Percentiles rank a stretch among this genome's conserved stretches.
Conservation (phyloP, 208 protist species). For the Leishmania mexicana region DNA sequence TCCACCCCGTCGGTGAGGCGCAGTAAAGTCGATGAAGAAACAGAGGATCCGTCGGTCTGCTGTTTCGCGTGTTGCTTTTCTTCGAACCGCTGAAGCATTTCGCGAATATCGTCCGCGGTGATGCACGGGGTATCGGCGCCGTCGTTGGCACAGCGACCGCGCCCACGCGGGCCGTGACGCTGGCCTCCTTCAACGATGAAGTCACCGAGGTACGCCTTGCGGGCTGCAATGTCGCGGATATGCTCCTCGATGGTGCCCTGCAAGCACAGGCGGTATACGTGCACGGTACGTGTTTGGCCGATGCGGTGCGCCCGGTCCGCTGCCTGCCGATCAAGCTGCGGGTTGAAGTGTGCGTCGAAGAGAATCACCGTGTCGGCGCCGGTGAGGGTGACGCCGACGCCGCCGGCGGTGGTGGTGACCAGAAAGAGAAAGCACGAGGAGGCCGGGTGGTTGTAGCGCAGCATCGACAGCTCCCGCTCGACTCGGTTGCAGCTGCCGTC, state of each 20-base stretch:
- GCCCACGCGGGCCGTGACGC: constrained; percentile 5
- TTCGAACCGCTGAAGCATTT: constrained; percentile 47
- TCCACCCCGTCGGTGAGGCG: not conserved
- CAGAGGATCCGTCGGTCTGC: not conserved
- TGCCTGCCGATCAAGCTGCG: constrained; percentile 98
- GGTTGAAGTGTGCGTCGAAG: constrained; percentile 98
- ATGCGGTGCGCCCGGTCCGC: constrained; percentile 95
- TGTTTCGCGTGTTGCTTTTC: constrained; percentile 9
- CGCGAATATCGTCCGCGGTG: constrained; percentile 54
- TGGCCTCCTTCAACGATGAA: constrained; percentile 87
- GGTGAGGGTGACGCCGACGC: constrained; percentile 98
- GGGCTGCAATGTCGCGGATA: constrained; percentile 92
- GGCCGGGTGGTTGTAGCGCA: constrained; percentile 91
- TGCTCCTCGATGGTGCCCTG: constrained; percentile 94
- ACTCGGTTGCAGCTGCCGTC: constrained; percentile 83
- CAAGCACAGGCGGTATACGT: constrained; percentile 96
- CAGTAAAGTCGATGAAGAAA: constrained; percentile 4
- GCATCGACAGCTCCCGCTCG: constrained; percentile 93
- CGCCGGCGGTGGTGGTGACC: constrained; percentile 97
- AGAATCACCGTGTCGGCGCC: constrained; percentile 96
- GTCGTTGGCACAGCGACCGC: not conserved
- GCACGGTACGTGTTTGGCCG: constrained; percentile 94
- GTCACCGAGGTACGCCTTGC: constrained; percentile 94
- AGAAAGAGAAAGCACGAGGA: constrained; percentile 96
- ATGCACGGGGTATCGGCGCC: constrained; percentile 13